Base-by-base conservation (phyloP, 805 yeast species). In the Spencermartinsiella europaea region DNA sequence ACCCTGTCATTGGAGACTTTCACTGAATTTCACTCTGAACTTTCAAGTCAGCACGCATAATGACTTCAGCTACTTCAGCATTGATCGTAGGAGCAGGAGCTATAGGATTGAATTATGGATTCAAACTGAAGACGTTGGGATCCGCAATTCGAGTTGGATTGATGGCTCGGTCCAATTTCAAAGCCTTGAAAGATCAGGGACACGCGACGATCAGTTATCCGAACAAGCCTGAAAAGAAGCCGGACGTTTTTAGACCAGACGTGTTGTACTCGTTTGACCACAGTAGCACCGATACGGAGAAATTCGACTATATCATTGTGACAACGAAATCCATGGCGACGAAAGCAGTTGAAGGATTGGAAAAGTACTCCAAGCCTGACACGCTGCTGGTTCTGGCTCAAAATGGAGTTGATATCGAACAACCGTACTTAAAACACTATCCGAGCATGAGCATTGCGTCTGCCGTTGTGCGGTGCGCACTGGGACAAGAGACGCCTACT, bases 321-420 rank as follows among this genome's bases (percentile, higher is more conserved):
- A 43, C 55, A 12, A 39, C 55, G 21, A 51, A 51, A 38, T 44
- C 43, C 21, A 25, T 35, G 17, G 49, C 44, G 3, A 28, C 16
- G 5, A 25, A 31, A 15, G 48, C 48, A 5, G 31, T 49, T 8
- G 14, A 16, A 12, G 43, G 43, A 5, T 38, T 49, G 7, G 52
- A 50, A 4, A 40, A 33, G 15, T 50, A 34, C 22, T 45, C 45
- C 21, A 42, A 42, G 16, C 41, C 33, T 8, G 37, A 46, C 17
- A 50, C 49, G 2, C 38, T 51, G 10, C 16, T 51, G 2, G 15
- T 51, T 16, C 38, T 51, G 37, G 45, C 49, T 4, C 55, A 51
- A 40, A 51, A 51, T 27, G 55, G 55, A 4, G 46, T 51, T 27
- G 50, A 51, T 25, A 51, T 51, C 36, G 55, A 51, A 27, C 38